Conservation (phyloP, 106 monocot species). For the Acorus gramineus region DNA sequence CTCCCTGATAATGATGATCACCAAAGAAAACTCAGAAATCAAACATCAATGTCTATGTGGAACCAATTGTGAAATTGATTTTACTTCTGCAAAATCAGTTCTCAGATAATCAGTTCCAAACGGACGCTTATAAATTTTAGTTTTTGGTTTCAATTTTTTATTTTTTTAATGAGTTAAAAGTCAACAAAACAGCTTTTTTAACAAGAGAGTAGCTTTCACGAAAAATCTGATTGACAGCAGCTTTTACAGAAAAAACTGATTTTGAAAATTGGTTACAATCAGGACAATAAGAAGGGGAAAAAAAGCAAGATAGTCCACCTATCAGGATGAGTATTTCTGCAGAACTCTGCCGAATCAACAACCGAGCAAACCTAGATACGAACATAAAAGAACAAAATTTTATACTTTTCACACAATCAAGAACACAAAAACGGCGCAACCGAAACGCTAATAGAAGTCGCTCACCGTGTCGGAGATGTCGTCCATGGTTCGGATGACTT, state of each 20-base stretch:
- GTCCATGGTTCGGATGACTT: slow-evolving; percentile 73
- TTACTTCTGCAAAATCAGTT: no score
- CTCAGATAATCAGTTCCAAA: no score
- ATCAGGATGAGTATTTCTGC: slow-evolving; percentile 84
- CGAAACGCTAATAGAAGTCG: neutral
- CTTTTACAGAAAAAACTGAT: neutral
- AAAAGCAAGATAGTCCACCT: slow-evolving; percentile 25
- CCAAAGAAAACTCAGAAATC: no score
- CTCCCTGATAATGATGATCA: slow-evolving; percentile 40
- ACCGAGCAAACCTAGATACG: slow-evolving; percentile 61
- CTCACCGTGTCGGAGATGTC: slow-evolving; percentile 81
- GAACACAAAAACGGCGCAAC: neutral
- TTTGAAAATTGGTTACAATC: neutral
- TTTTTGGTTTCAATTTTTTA: no score
- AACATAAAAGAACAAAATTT: neutral
- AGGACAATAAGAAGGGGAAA: neutral
- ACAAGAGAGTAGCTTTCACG: no score
- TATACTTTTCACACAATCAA: neutral
- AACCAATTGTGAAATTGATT: no score
- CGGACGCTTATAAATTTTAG: no score
- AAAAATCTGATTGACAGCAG: neutral
- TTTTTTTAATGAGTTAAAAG: no score
- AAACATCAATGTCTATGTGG: no score
- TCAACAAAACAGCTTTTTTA: no score
- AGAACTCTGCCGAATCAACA: slow-evolving; percentile 93